Base-by-base conservation (phyloP, 441 rosid genomes). In the Viola pubescens region DNA sequence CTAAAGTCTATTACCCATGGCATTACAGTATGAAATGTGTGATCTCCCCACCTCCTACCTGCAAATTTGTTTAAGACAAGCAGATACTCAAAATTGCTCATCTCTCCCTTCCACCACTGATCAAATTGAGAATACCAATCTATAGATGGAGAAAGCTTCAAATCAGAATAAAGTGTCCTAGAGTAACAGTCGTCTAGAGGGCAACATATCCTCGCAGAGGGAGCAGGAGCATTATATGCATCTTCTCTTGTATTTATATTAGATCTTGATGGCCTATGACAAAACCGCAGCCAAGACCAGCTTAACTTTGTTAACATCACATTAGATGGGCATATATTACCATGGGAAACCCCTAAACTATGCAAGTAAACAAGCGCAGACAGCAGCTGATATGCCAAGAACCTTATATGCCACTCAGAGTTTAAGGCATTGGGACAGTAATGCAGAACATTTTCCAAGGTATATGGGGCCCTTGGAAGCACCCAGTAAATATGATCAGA, bases 1-100 rank as follows among this genome's bases (percentile, higher is more conserved):
- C 91, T 89, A 70, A 92, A 91, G 82, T 91, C 98, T 79, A 89
- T 80, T 54, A 89, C 97, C 97, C 98, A 91, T 9, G 97, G 98
- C 97, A 91, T 82, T 59, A 91, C 87, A 4, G 91, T 87, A 78
- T 91, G 92, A 78, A 92, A 85, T 58, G 94, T 80, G 62, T 87
- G 85, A 66, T 92, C 98, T 52, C 95, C 98, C 98, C 98, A 92
- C 75, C 94, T 81, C 81, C 98, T 85, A 43, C 98, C 98, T 56
- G 94, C 91, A 72, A 92, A 67, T 73, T 73, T 87, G 74, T 87
- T 89, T 63, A 92, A 72, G 75, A 85, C 56, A 55, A 92, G 97
- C 61, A 92, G 69, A 76, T 89, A 92, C 68, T 92, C 97, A 66
- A 92, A 92, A 77, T 89, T 92, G 66, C 94, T 85, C 70, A 87